phyloP scores from a whole-genome alignment of 768 basidiomycete species.

The Mycena albidolilacea region DNA sequence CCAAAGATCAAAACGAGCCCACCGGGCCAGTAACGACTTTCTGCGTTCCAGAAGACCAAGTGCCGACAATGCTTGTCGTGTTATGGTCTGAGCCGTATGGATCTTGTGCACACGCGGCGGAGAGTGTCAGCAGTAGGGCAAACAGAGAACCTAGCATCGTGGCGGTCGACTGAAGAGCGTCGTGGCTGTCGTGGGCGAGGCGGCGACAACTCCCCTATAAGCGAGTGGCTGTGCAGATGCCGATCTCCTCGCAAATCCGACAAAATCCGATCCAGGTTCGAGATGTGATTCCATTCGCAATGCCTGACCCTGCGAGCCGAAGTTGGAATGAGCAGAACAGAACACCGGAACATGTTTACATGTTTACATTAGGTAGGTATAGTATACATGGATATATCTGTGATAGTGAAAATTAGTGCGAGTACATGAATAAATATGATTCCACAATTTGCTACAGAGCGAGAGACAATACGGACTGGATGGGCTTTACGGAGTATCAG shows the following conservation, averaged over 20 bases:
- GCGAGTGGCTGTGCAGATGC: neutral
- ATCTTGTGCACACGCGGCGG: conserved; percentile 18
- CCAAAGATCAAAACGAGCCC: neutral
- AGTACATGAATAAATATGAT: neutral
- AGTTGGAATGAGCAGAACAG: too few relatives aligned
- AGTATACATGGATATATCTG: too few relatives aligned
- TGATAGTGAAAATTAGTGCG: too few relatives aligned
- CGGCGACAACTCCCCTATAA: neutral
- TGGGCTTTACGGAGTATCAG: neutral
- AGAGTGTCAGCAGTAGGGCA: conserved; percentile 2
- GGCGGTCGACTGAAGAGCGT: neutral
- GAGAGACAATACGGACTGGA: neutral
- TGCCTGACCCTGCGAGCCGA: too few relatives aligned
- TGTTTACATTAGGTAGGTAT: too few relatives aligned
- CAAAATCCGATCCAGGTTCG: too few relatives aligned
- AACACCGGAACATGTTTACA: too few relatives aligned
- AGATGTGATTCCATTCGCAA: too few relatives aligned
- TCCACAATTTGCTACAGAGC: conserved; percentile 1
- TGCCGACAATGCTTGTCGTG: conserved; percentile 33
- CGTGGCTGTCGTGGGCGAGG: too few relatives aligned
- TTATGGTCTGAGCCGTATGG: conserved; percentile 28
- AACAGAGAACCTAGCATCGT: conserved; percentile 10
- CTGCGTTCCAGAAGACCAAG: conserved; percentile 38
- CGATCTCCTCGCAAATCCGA: too few relatives aligned
- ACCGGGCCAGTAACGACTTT: conserved; percentile 35